Percentiles rank a stretch among this genome's conserved stretches.
These are phyloP conservation scores for Juglanconis sp. DNA, from an alignment of 2,329 filamentous ascomycete genomes.

Conservation along the genomic window DNA sequence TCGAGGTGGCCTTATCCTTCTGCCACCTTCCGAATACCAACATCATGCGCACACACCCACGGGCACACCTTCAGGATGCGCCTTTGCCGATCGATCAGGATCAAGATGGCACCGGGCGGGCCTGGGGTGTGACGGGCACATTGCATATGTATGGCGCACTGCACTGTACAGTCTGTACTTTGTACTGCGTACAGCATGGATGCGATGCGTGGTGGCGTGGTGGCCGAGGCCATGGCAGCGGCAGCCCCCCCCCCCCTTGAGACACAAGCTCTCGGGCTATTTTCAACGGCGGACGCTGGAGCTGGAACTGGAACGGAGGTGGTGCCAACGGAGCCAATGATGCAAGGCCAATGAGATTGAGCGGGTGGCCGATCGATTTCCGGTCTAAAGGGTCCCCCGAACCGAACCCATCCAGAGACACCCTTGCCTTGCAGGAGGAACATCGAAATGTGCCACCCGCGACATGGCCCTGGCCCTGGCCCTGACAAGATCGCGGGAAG, in stretches of 20 bases:
- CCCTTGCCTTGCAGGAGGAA: slow-evolving; percentile 18
- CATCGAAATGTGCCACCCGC: slow-evolving; percentile 3
- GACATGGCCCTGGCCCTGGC: background rate
- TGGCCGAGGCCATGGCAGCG: background rate
- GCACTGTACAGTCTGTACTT: background rate
- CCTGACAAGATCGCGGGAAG: slow-evolving; percentile 7
- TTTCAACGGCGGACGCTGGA: slow-evolving; percentile 6
- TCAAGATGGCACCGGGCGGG: background rate
- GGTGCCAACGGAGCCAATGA: slow-evolving; percentile 18
- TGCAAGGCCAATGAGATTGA: slow-evolving; percentile 14
- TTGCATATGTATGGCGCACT: background rate
- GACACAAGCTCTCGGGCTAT: slow-evolving; percentile 24
- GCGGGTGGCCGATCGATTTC: slow-evolving; percentile 19
- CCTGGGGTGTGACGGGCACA: background rate
- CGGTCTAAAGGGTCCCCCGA: slow-evolving; percentile 6
- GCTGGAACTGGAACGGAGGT: slow-evolving; percentile 13
- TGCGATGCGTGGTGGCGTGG: background rate
- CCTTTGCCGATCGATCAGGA: background rate
- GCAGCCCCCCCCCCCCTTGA: slow-evolving; percentile 20
- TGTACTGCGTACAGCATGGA: background rate
- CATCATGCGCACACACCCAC: no score
- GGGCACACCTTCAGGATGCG: background rate
- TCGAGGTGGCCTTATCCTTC: no score
- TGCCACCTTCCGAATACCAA: no score
- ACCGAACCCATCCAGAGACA: slow-evolving; percentile 21